These are phyloP conservation scores for Talaromyces sp. DNA, from an alignment of 2,329 filamentous ascomycete species.

Conservation along the genomic window DNA sequence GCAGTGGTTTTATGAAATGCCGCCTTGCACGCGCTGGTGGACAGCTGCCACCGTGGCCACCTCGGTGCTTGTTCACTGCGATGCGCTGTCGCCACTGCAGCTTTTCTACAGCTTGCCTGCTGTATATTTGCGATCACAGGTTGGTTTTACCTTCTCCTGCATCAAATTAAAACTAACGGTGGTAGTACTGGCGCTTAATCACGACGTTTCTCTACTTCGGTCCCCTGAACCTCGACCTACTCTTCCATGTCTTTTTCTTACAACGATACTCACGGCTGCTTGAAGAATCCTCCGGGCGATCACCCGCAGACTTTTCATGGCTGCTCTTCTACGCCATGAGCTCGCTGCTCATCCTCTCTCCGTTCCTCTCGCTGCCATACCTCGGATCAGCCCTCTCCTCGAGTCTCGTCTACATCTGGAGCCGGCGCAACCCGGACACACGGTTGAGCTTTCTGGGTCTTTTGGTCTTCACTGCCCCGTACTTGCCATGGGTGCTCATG, in stretches of 20 bases:
- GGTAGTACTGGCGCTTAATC: conserved; percentile 89
- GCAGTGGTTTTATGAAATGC: conserved; percentile 99
- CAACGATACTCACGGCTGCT: conserved; percentile 92
- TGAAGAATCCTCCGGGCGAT: conserved; percentile 88
- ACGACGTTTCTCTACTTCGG: conserved; percentile 98
- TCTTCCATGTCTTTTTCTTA: conserved; percentile 98
- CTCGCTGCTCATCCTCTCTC: conserved; percentile 74
- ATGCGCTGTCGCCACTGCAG: conserved; percentile 87
- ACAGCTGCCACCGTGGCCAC: conserved; percentile 86
- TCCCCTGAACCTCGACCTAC: conserved; percentile 83
- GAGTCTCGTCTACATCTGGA: conserved; percentile 97
- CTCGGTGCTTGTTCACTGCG: conserved; percentile 85
- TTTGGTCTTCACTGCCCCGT: conserved; percentile 87
- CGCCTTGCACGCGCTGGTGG: conserved; percentile 93
- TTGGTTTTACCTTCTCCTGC: conserved; percentile 39
- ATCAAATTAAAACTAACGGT: background rate
- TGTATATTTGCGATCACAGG: conserved; percentile 88
- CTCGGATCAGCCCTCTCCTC: conserved; percentile 90
- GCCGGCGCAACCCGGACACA: conserved; percentile 86
- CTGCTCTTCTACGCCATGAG: conserved; percentile 79
- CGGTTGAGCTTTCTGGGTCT: conserved; percentile 83
- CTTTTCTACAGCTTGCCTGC: conserved; percentile 94
- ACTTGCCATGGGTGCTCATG: conserved; percentile 93
- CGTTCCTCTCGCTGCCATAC: conserved; percentile 85
- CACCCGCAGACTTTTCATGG: conserved; percentile 92